These are phyloP conservation scores for Zizania latifolia DNA, from an alignment of 176 grass and related monocot species.

Conservation along the genomic window DNA sequence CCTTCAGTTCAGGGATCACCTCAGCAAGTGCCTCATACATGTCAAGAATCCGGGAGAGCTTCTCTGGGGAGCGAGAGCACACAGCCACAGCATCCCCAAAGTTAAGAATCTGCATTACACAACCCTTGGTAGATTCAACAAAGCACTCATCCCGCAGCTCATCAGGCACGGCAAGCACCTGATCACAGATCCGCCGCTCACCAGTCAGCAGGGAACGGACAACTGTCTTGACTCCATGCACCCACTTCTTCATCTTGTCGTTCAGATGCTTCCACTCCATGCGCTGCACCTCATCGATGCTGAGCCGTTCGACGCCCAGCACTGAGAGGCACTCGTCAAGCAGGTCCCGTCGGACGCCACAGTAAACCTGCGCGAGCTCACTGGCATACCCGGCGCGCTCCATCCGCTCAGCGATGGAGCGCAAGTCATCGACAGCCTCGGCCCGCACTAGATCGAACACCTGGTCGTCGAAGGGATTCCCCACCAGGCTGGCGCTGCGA, in stretches of 20 bases:
- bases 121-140: conserved; percentile 67
- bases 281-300: conserved; percentile 93
- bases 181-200: conserved; percentile 66
- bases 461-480: conserved; percentile 56
- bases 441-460: conserved; percentile 63
- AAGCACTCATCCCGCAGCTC: conserved; percentile 79
- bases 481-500: conserved; percentile 36
- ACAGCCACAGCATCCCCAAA: conserved; percentile 88
- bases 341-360: conserved; percentile 61
- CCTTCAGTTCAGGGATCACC: conserved; percentile 72
- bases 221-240: conserved; percentile 70
- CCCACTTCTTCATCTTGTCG: conserved; percentile 98
- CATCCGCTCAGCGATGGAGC: conserved; percentile 68
- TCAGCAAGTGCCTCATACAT: conserved; percentile 92
- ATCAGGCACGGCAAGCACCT: conserved; percentile 54
- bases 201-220: conserved; percentile 65
- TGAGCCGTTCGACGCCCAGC: conserved; percentile 74
- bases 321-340: conserved; percentile 77
- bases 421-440: conserved; percentile 51
- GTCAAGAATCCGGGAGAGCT: conserved; percentile 80
- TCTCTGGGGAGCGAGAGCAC: conserved; percentile 67
- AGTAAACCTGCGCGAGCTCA: conserved; percentile 78
- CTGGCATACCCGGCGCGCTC: conserved; percentile 49
- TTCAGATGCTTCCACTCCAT: conserved; percentile 75
- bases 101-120: conserved; percentile 82